A percentile compares a stretch with the other conserved stretches of the same genome.
Evolutionary conservation across 2,329 filamentous ascomycete species (phyloP).

Genomic region (Salinomyces thailandicus): DNA sequence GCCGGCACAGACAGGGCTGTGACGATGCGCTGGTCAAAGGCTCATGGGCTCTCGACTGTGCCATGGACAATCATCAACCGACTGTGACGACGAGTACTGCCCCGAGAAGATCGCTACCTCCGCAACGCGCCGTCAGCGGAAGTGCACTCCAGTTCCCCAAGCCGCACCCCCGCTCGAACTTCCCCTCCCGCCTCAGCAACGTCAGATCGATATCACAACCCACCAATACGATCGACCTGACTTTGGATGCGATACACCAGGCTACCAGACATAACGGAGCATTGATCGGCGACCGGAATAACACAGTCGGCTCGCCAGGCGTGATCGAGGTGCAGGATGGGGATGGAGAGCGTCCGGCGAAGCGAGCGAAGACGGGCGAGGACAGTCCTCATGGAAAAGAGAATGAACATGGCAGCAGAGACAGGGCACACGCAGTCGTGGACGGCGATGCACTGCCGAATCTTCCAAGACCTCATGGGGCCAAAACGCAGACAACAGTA

Average conservation of each 20-base stretch:
- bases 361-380: conserved; percentile 17
- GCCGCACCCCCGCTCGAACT: conserved; percentile 13
- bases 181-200: conserved; percentile 24
- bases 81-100: no score
- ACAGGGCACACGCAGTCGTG: conserved; percentile 10
- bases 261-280: conserved; percentile 12
- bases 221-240: conserved; percentile 16
- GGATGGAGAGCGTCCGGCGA: conserved; percentile 18
- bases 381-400: conserved; percentile 6
- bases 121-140: conserved; percentile 19
- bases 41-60: conserved; percentile 10
- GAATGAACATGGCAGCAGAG: conserved; percentile 4
- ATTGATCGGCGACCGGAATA: conserved; percentile 11
- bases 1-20: no score
- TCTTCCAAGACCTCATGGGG: conserved; percentile 9
- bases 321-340: conserved; percentile 15
- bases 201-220: conserved; percentile 23
- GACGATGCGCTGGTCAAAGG: conserved; percentile 15
- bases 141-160: conserved; percentile 14
- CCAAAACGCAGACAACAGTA: conserved; percentile 5
- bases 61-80: conserved; percentile 20
- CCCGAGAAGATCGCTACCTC: conserved; percentile 15
- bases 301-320: conserved; percentile 13
- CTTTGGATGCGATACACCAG: conserved; percentile 11
- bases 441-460: conserved; percentile 16